Evolutionary conservation across 495 filamentous ascomycete genomes (phyloP).

Genomic region (Umbilicaria muhlenbergii): DNA sequence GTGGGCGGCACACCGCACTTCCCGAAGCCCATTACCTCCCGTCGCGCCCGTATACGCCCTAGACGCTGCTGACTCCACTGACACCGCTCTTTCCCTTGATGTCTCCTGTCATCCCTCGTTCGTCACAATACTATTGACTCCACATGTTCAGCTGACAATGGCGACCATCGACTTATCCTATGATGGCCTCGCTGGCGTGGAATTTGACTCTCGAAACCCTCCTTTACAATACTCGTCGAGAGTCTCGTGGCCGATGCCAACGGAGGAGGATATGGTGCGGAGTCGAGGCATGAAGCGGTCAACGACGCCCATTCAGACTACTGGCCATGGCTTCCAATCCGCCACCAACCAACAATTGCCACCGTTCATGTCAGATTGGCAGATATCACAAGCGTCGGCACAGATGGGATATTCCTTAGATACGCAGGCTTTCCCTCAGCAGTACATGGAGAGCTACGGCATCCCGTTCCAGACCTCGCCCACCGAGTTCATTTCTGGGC

Average conservation of each 20-base stretch:
- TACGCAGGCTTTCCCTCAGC: constrained; percentile 28
- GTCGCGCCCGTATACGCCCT: not conserved
- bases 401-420: constrained; percentile 28
- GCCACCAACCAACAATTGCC: constrained; percentile 29
- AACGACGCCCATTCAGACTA: constrained; percentile 16
- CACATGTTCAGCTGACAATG: constrained; percentile 6
- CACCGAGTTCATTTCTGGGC: constrained; percentile 56
- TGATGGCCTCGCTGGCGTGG: constrained; percentile 13
- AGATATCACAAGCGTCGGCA: constrained; percentile 1
- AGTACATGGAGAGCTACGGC: constrained; percentile 29
- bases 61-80: not conserved
- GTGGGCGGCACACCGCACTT: not conserved
- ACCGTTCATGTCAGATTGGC: constrained; percentile 25
- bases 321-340: constrained; percentile 30
- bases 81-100: not conserved
- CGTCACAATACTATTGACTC: not conserved
- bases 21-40: constrained; percentile 4
- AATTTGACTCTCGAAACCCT: constrained; percentile 10
- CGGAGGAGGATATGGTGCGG: constrained; percentile 9
- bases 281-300: constrained; percentile 13
- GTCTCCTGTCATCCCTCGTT: not conserved
- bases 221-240: constrained; percentile 7
- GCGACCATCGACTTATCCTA: constrained; percentile 10
- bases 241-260: constrained; percentile 13
- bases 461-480: constrained; percentile 41